Conservation (phyloP, 1,284 basidiomycete genomes). For the Ganoderma multipileum region DNA sequence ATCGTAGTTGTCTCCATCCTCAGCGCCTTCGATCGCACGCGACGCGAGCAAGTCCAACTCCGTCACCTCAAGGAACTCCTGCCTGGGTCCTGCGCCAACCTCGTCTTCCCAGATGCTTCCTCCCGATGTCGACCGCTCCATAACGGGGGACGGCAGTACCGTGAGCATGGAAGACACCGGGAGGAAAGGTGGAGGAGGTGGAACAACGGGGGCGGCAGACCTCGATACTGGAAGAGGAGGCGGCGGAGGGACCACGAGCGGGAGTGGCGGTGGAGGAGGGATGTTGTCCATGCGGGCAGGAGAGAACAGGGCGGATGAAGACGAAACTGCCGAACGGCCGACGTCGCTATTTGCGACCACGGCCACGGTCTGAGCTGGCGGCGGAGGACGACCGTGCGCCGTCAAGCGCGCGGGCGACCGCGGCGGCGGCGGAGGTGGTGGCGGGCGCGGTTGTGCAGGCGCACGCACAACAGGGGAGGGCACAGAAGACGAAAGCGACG, state of each 20-base stretch:
- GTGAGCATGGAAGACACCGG: constrained; percentile 6
- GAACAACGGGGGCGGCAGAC: not conserved
- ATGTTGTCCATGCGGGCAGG: not conserved
- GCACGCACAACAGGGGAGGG: not conserved
- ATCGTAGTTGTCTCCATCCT: constrained; percentile 62
- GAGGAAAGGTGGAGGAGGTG: not conserved
- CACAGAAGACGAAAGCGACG: constrained; percentile 4
- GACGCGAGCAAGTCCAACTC: constrained; percentile 69
- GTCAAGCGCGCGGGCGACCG: not conserved
- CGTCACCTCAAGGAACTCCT: constrained; percentile 52
- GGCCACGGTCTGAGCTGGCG: not conserved
- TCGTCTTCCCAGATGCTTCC: constrained; percentile 24
- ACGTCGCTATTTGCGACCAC: not conserved
- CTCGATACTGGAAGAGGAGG: not conserved
- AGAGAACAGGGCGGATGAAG: not conserved
- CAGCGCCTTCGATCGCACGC: constrained; percentile 51
- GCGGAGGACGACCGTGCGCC: not conserved
- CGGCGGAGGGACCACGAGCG: not conserved
- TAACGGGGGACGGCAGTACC: not conserved
- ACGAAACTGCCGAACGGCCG: not conserved
- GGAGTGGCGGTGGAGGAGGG: too few relatives aligned
- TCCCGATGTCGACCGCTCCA: constrained; percentile 28
- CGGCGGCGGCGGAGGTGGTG: not conserved
- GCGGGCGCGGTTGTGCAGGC: not conserved
- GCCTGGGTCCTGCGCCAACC: constrained; percentile 12